These are phyloP conservation scores for Apocynum venetum DNA, from an alignment of 257 asterid species.

Conservation along the genomic window DNA sequence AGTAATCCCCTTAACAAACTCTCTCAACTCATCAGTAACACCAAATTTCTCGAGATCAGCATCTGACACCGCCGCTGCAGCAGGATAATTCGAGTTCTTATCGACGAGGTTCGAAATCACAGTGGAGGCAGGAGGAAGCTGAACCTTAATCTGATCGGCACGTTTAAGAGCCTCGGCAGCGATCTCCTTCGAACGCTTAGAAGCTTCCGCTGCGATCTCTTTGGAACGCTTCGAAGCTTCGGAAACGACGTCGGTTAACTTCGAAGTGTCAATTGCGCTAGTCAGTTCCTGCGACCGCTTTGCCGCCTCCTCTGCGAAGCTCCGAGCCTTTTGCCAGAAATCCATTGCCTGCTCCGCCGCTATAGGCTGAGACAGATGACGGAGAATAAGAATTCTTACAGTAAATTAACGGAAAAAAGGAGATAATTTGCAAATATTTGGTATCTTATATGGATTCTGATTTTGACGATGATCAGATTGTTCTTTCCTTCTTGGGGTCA, in stretches of 20 bases:
- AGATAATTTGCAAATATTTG: neutral
- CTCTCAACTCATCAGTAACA: constrained; percentile 75
- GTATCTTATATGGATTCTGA: neutral
- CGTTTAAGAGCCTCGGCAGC: constrained; percentile 68
- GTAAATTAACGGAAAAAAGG: neutral
- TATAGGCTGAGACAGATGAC: neutral
- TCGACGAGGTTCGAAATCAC: constrained; percentile 53
- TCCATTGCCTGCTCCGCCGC: constrained; percentile 44
- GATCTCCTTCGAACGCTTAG: constrained; percentile 35
- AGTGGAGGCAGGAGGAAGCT: constrained; percentile 59
- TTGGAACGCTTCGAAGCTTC: constrained; percentile 68
- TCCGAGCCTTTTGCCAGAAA: constrained; percentile 78
- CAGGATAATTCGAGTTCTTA: constrained; percentile 14
- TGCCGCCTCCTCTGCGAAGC: constrained; percentile 85
- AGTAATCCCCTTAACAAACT: constrained; percentile 69
- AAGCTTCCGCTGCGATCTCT: constrained; percentile 61
- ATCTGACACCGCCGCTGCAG: constrained; percentile 13
- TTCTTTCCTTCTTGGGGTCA: neutral
- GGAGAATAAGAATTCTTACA: neutral
- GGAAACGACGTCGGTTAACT: constrained; percentile 69
- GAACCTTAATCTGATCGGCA: constrained; percentile 88
- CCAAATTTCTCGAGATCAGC: constrained; percentile 70
- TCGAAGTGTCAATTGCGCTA: constrained; percentile 49
- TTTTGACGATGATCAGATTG: neutral
- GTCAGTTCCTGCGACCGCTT: constrained; percentile 76